phyloP scores from a whole-genome alignment of 306 rosid species.

The Oxytropis ochrocephala region DNA sequence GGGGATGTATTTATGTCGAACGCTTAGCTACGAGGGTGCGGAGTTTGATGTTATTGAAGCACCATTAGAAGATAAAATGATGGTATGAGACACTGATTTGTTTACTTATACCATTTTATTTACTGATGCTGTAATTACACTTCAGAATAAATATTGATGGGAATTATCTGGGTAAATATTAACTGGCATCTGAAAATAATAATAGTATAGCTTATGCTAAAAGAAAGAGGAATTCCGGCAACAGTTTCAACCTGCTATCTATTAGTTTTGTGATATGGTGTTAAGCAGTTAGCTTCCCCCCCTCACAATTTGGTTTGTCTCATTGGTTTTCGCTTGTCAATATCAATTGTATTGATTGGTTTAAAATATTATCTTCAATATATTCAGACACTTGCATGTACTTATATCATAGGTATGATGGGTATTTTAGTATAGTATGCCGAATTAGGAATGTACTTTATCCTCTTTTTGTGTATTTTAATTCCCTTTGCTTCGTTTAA shows the following conservation, averaged over 20 bases:
- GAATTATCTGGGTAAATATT: background rate
- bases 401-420: background rate
- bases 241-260: background rate
- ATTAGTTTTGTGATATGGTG: conserved; percentile 2
- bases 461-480: background rate
- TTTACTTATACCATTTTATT: background rate
- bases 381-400: background rate
- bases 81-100: conserved; percentile 49
- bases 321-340: conserved; percentile 1
- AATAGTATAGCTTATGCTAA: conserved; percentile 2
- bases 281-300: background rate
- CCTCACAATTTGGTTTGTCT: background rate
- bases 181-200: conserved; percentile 5
- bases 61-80: conserved; percentile 84
- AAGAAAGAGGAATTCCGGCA: background rate
- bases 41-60: conserved; percentile 94
- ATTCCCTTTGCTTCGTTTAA: background rate
- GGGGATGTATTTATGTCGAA: conserved; percentile 98
- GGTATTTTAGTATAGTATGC: background rate
- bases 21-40: conserved; percentile 85
- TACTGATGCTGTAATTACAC: background rate
- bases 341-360: conserved; percentile 1
- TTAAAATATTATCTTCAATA: background rate
- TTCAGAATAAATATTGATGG: background rate
- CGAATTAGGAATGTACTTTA: background rate